A percentile compares a stretch with the other conserved stretches of the same genome.
These are phyloP conservation scores for Vittaforma corneae DNA, from an alignment of 371 early-diverging fungal genomes.

Conservation along the genomic window DNA sequence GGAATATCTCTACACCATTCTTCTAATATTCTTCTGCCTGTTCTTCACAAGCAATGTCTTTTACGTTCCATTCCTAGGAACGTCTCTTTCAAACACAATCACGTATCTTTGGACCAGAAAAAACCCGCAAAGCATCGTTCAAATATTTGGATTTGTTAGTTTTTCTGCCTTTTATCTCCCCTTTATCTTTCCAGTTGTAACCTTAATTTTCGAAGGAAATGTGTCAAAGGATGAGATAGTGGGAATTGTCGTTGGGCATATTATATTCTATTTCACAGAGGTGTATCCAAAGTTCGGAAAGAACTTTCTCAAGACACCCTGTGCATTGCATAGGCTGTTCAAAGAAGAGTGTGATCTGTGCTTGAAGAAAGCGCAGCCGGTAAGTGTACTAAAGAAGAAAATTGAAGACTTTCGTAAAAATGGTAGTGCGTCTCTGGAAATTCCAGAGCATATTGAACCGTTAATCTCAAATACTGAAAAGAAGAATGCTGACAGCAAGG, in stretches of 20 bases:
- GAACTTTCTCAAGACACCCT: conserved; percentile 55
- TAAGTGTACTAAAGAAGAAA: too few relatives aligned
- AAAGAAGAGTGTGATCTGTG: conserved; percentile 32
- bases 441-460: background rate
- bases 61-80: conserved; percentile 43
- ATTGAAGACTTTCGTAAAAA: too few relatives aligned
- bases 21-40: conserved; percentile 34
- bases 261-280: conserved; percentile 55
- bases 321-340: conserved; percentile 50
- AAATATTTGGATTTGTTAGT: conserved; percentile 54
- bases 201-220: conserved; percentile 41
- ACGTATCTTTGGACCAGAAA: conserved; percentile 59
- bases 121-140: conserved; percentile 56
- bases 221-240: conserved; percentile 52
- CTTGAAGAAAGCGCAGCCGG: too few relatives aligned
- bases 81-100: conserved; percentile 53
- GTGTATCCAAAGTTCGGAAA: conserved; percentile 50
- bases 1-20: conserved; percentile 57
- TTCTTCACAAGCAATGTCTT: conserved; percentile 32
- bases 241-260: conserved; percentile 58
- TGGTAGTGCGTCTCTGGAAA: background rate
- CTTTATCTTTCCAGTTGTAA: conserved; percentile 56
- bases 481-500: too few relatives aligned
- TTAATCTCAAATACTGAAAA: background rate
- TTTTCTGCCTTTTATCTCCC: conserved; percentile 59